Conservation (phyloP, 495 filamentous ascomycete genomes). For the Jackrogersella multiformis region DNA sequence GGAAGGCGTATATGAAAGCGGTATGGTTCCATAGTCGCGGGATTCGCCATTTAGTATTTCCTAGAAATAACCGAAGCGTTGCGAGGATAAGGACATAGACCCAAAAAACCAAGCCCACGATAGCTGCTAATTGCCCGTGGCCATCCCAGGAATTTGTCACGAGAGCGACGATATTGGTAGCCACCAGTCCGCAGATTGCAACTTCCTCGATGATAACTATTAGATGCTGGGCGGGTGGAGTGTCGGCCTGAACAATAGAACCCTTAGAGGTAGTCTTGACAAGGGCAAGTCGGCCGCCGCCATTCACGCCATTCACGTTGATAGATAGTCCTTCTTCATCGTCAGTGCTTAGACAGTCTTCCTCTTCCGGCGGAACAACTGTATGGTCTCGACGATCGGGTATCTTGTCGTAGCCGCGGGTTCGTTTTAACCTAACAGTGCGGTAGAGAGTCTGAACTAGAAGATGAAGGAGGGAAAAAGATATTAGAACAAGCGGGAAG, state of each 20-base stretch:
- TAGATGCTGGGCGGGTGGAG: slow-evolving; percentile 74
- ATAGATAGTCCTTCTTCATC: slow-evolving; percentile 69
- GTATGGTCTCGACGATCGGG: slow-evolving; percentile 57
- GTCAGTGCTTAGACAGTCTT: slow-evolving; percentile 61
- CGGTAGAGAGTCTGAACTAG: slow-evolving; percentile 61
- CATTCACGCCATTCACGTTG: slow-evolving; percentile 41
- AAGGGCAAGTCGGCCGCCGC: slow-evolving; percentile 62
- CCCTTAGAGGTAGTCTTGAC: slow-evolving; percentile 69
- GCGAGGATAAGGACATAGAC: slow-evolving; percentile 81
- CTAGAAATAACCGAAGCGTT: slow-evolving; percentile 74
- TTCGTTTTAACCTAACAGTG: slow-evolving; percentile 56
- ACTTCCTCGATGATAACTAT: slow-evolving; percentile 77
- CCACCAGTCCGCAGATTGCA: slow-evolving; percentile 75
- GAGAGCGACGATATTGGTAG: slow-evolving; percentile 69
- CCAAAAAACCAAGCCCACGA: slow-evolving; percentile 76
- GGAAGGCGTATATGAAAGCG: slow-evolving; percentile 79
- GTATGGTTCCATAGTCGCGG: slow-evolving; percentile 94
- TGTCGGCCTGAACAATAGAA: slow-evolving; percentile 77
- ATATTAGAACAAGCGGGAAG: slow-evolving; percentile 77
- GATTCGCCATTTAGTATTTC: slow-evolving; percentile 70
- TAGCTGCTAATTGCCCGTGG: slow-evolving; percentile 61
- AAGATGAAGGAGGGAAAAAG: slow-evolving; percentile 74
- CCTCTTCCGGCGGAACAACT: slow-evolving; percentile 56
- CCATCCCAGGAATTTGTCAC: slow-evolving; percentile 49
- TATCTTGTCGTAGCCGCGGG: slow-evolving; percentile 60